Evolutionary conservation across 495 filamentous ascomycete genomes (phyloP), one percentile per base, ranked within the genome.

Genomic region (Hypomontagnella monticulosa): DNA sequence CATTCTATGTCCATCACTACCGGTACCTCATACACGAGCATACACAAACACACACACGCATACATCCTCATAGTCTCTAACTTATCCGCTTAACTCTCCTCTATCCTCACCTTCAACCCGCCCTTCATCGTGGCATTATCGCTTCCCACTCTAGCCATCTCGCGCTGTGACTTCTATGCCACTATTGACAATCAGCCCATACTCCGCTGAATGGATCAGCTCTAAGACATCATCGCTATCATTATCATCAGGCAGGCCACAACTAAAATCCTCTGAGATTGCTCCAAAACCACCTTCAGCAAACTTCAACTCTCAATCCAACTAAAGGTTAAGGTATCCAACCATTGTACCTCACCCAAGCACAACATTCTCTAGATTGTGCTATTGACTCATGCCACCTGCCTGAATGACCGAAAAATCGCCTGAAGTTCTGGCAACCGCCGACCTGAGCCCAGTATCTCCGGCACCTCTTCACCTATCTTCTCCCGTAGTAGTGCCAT

Each of bases 321-420:
- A 2, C 27, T 36, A 1, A 8, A 49, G 23, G 0, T 15, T 27
- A 27, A 27, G 6, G 23, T 27, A 27, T 27, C 6, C 23, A 27
- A 27, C 23, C 23, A 27, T 27, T 6, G 8, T 52, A 27, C 38
- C n/a, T 42, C 46, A 9, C 11, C 41, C 16, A 34, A 30, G 48
- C 37, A 32, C 23, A 41, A n/a, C 38, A 41, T 52, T 51, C 16
- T 64, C 34, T 65, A 54, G 27, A 72, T 63, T 49, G 16, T 57
- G 49, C 38, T 52, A n/a, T 32, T 42, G 10, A 14, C 33, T 10
- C 18, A 52, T 62, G 40, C 20, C 23, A 34, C 9, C 65, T 68
- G 59, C 9, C 65, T 68, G 59, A 59, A 80, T 80, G 79, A 69
- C 68, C 54, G 74, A 72, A 40, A 73, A 66, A 33, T 63, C 71